Evolutionary conservation across 805 yeast genomes (phyloP), one percentile per base, ranked within the genome.

Genomic region (Middelhovenomyces tepae): DNA sequence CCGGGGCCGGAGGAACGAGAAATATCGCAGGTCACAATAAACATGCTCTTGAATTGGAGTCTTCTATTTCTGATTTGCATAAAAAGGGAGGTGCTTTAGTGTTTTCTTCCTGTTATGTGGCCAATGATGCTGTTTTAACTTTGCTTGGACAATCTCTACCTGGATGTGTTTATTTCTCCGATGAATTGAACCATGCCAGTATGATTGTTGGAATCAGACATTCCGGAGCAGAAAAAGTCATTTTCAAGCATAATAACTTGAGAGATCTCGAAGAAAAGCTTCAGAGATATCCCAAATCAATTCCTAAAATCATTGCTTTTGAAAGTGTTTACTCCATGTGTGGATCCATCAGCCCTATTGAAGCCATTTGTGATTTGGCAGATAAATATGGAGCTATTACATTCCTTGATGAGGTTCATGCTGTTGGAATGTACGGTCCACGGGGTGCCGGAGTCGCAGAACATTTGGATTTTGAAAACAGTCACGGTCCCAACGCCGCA

Each of bases 381-480:
- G 95, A 91, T 34, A 85, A 91, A 62, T 91, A 91, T 56, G 97
- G 97, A 42, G 97, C 97, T 29, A 62, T 91, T 49, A 91, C 99
- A 19, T 91, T 91, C 60, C 67, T 91, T 57, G 99, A 91, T 58
- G 99, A 91, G 61, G 99, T 91, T 23, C 99, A 91, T 54, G 97
- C 98, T 22, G 97, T 91, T 29, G 99, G 99, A 36, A 73, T 91
- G 78, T 91, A 91, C 56, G 99, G 99, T 50, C 97, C 99, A 39
- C 95, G 83, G 51, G 99, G 99, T 54, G 98, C 95, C 21, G 99
- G 99, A 64, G 97, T 91, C 35, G 95, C 97, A 30, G 99, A 91
- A 61, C 98, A 91, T 57, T 67, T 81, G 50, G 84, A 91, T 61
- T 91, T 86, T 48, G 83, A 83, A 29, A 75, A 77, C 35, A 94